phyloP scores from a whole-genome alignment of 2,329 filamentous ascomycete genomes.

The Dothistroma septosporum region DNA sequence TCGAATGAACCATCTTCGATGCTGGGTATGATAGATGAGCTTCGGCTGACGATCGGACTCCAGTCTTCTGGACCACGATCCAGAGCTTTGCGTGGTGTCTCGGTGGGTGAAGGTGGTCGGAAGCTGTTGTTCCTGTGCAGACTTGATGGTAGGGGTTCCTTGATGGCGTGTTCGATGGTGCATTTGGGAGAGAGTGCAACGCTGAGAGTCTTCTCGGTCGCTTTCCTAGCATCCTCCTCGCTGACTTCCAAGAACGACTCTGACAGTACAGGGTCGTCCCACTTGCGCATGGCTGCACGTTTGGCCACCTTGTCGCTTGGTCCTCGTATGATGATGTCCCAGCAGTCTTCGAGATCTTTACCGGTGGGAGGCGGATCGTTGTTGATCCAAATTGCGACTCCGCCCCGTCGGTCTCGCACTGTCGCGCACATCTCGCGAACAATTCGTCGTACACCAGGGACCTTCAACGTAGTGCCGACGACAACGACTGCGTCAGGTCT shows the following conservation, averaged over 20 bases:
- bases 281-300: constrained; percentile 59
- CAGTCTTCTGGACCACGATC: constrained; percentile 17
- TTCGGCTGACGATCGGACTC: constrained; percentile 19
- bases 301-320: constrained; percentile 83
- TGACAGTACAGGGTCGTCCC: constrained; percentile 47
- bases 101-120: constrained; percentile 22
- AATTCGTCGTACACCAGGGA: constrained; percentile 84
- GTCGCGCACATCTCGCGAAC: constrained; percentile 86
- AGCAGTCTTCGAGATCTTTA: constrained; percentile 83
- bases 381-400: constrained; percentile 89
- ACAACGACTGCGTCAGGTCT: constrained; percentile 90
- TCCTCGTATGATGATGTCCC: constrained; percentile 84
- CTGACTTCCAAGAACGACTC: constrained; percentile 44
- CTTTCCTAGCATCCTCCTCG: constrained; percentile 43
- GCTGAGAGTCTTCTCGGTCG: constrained; percentile 31
- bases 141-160: constrained; percentile 18
- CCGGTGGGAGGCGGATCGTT: constrained; percentile 77
- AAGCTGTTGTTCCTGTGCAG: constrained; percentile 34
- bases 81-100: constrained; percentile 21
- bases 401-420: constrained; percentile 71
- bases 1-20: constrained; percentile 23
- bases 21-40: constrained; percentile 22
- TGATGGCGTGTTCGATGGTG: constrained; percentile 14
- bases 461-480: constrained; percentile 91
- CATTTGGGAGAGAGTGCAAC: constrained; percentile 18